phyloP scores from a whole-genome alignment of 2,329 filamentous ascomycete species.

The Arachnomyces sp. region DNA sequence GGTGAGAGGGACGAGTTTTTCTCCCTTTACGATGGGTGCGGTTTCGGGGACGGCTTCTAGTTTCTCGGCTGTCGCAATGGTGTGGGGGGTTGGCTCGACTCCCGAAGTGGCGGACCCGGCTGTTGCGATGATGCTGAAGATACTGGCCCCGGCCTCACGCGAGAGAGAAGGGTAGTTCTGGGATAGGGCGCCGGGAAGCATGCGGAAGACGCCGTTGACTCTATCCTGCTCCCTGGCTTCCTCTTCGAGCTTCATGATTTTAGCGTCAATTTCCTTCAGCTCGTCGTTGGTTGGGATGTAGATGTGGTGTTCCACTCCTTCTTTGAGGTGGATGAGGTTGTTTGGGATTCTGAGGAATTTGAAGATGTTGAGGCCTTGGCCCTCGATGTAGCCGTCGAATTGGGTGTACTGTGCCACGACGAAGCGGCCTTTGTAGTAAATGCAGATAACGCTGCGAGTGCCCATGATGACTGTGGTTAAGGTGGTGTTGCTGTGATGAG shows the following conservation, averaged over 20 bases:
- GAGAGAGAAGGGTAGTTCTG: slow-evolving; percentile 11
- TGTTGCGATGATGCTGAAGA: slow-evolving; percentile 13
- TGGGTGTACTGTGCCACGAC: slow-evolving; percentile 22
- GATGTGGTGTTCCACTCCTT: slow-evolving; percentile 12
- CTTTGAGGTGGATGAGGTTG: slow-evolving; percentile 18
- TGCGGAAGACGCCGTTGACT: neutral
- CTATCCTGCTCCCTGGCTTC: neutral
- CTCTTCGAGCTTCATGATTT: slow-evolving; percentile 4
- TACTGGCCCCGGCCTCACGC: slow-evolving; percentile 11
- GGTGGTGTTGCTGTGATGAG: too few species aligned
- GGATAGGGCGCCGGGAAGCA: neutral
- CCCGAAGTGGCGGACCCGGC: too few species aligned
- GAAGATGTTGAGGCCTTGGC: slow-evolving; percentile 18
- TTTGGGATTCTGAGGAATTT: slow-evolving; percentile 14
- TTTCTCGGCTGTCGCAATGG: too few species aligned
- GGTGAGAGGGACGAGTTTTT: slow-evolving; percentile 6
- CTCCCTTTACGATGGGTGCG: neutral
- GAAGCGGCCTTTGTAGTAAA: slow-evolving; percentile 17
- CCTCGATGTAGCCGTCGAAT: slow-evolving; percentile 20
- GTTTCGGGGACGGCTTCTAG: slow-evolving; percentile 8
- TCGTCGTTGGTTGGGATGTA: slow-evolving; percentile 9
- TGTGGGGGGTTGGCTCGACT: too few species aligned
- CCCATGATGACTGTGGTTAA: slow-evolving; percentile 13
- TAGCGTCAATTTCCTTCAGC: slow-evolving; percentile 5
- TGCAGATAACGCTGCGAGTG: slow-evolving; percentile 15